Base-by-base conservation (phyloP, 225 moss, liverwort and hornwort species). In the Antitrichia curtipendula region DNA sequence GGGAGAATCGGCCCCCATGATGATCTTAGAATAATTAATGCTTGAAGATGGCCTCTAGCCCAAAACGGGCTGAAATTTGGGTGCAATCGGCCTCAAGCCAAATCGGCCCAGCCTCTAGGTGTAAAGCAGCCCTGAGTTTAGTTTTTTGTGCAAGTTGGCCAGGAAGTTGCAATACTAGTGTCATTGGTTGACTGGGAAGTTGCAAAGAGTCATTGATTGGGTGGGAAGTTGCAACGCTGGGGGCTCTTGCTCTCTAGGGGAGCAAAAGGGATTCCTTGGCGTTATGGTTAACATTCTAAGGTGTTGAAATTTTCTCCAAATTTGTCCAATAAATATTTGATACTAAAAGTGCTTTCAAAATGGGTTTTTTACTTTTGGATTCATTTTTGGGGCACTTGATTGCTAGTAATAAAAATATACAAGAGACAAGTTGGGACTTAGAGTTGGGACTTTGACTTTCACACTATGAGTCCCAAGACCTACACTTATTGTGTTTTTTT, bases 381-480 rank as follows among this genome's bases (percentile, higher is more conserved):
- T 0, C 7, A 38, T 9, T 43, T 36, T 11, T 10, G 3, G 3
- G 4, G 6, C 2, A 72, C 0, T 6, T 10, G 0, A 15, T 41
- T 45, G 5, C 11, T 45, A 18, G n/a, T n/a, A 2, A 16, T 4
- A 17, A 29, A 17, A 29, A 45, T 4, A 29, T 10, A 29, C 4
- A 43, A 0, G 9, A 72, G 6, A 28, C 9, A 71, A 43, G 6
- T 16, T 71, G 3, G 6, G 2, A 17, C 10, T 45, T 29, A 32
- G 5, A 45, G 0, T 10, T 72, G 6, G 3, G 2, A 72, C 47
- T 29, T 45, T 45, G 18, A 40, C 47, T 15, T 72, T 29, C 47
- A 45, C 7, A 11, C 10, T 72, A 45, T 10, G 3, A 10, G 6
- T 71, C 3, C 13, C 6, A 69, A 69, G 2, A 24, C 45, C 10